phyloP scores from a whole-genome alignment of 2,329 filamentous ascomycete species.

The Penicillium thymicola region DNA sequence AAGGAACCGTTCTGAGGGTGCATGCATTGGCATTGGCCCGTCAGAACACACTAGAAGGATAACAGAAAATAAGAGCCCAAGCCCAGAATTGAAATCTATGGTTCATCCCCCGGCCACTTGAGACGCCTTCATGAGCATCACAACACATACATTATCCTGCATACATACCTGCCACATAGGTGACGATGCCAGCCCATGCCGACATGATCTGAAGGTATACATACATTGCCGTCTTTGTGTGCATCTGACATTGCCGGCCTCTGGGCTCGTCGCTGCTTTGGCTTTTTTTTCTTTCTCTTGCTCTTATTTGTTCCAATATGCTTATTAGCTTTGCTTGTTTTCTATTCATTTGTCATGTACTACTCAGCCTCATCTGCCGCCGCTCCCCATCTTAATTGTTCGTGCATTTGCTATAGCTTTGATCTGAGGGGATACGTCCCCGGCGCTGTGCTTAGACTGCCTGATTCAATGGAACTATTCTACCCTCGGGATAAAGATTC shows the following conservation, averaged over 20 bases:
- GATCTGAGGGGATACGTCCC: conserved; percentile 2
- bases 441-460: conserved; percentile 1
- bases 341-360: not conserved
- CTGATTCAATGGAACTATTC: not conserved
- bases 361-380: not conserved
- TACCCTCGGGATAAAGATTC: not conserved
- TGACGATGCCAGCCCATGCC: not conserved
- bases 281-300: not conserved
- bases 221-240: not conserved
- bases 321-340: conserved; percentile 1
- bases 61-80: conserved; percentile 7
- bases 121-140: conserved; percentile 15
- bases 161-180: conserved; percentile 13
- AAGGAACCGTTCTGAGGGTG: not conserved
- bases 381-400: not conserved
- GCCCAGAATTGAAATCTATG: conserved; percentile 7
- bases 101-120: conserved; percentile 3
- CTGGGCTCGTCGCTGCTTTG: not conserved
- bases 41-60: conserved; percentile 1
- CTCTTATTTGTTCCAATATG: not conserved
- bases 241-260: not conserved
- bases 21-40: not conserved
- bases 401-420: conserved; percentile 1
- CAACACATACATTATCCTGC: conserved; percentile 16
- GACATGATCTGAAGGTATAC: not conserved